Conservation (phyloP, 768 basidiomycete species). For the Artomyces pyxidatus region DNA sequence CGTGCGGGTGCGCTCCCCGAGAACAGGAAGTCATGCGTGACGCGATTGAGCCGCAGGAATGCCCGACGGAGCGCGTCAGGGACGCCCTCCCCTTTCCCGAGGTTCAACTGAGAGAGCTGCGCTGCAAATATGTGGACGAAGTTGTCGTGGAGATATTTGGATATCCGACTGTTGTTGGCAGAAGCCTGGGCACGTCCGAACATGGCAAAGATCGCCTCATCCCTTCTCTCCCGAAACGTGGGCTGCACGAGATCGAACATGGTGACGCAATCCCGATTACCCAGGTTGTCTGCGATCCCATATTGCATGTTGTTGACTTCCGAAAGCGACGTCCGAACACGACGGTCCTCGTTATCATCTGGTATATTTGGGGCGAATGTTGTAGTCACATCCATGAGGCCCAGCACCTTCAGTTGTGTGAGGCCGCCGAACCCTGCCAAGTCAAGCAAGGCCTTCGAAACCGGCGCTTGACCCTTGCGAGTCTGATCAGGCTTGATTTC, state of each 20-base stretch:
- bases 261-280: slow-evolving; percentile 66
- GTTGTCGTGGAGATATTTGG: slow-evolving; percentile 79
- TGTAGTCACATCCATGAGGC: slow-evolving; percentile 93
- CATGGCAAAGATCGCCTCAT: slow-evolving; percentile 92
- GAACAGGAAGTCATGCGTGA: slow-evolving; percentile 62
- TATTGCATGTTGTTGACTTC: slow-evolving; percentile 91
- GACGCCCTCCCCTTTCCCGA: slow-evolving; percentile 42
- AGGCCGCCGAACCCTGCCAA: slow-evolving; percentile 86
- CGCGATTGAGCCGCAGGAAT: slow-evolving; percentile 82
- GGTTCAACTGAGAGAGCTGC: slow-evolving; percentile 44
- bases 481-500: slow-evolving; percentile 79
- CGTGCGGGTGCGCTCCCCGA: slow-evolving; percentile 34
- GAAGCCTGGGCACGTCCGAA: slow-evolving; percentile 72
- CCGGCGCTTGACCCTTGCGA: slow-evolving; percentile 25
- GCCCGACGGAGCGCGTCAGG: slow-evolving; percentile 77
- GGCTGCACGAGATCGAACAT: slow-evolving; percentile 92
- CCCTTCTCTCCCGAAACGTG: slow-evolving; percentile 65
- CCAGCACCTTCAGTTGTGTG: slow-evolving; percentile 78
- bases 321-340: slow-evolving; percentile 85
- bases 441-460: slow-evolving; percentile 13
- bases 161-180: slow-evolving; percentile 55
- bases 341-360: slow-evolving; percentile 80
- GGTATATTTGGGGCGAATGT: slow-evolving; percentile 55
- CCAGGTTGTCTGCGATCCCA: slow-evolving; percentile 91
- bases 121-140: slow-evolving; percentile 56